Conservation (phyloP, 2,329 filamentous ascomycete genomes). For the Penicillium sp. region DNA sequence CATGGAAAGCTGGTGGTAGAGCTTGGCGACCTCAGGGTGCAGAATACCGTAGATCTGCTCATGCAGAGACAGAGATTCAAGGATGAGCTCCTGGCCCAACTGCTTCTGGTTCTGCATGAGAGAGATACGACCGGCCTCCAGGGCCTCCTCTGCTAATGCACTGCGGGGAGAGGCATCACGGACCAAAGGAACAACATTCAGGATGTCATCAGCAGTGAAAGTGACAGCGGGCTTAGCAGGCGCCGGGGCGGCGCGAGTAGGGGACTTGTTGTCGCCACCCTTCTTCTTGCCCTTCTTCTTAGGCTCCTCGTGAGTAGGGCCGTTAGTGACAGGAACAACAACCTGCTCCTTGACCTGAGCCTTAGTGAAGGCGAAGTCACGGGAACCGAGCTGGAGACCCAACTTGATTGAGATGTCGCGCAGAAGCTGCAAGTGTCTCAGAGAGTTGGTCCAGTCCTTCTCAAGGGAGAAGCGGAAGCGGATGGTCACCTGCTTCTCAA, state of each 20-base stretch:
- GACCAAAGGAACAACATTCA: slow-evolving; percentile 90
- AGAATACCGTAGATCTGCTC: slow-evolving; percentile 98
- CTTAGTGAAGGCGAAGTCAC: slow-evolving; percentile 68
- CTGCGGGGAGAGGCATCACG: slow-evolving; percentile 94
- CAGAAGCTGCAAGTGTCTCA: slow-evolving; percentile 78
- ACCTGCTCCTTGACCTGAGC: slow-evolving; percentile 36
- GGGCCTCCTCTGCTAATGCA: slow-evolving; percentile 85
- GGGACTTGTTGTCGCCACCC: slow-evolving; percentile 50
- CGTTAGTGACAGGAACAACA: slow-evolving; percentile 38
- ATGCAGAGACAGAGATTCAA: slow-evolving; percentile 94
- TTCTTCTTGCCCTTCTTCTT: slow-evolving; percentile 59
- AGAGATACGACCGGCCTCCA: slow-evolving; percentile 95
- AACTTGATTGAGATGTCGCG: slow-evolving; percentile 87
- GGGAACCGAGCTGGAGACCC: slow-evolving; percentile 81
- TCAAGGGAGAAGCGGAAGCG: slow-evolving; percentile 76
- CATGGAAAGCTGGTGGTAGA: slow-evolving; percentile 93
- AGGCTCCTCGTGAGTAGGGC: slow-evolving; percentile 37
- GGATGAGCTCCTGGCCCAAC: slow-evolving; percentile 87
- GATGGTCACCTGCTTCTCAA: slow-evolving; percentile 67
- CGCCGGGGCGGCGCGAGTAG: slow-evolving; percentile 40
- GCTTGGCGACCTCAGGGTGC: slow-evolving; percentile 90
- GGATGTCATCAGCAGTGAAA: slow-evolving; percentile 79
- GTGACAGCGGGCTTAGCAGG: slow-evolving; percentile 54
- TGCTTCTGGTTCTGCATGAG: slow-evolving; percentile 93
- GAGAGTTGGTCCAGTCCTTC: slow-evolving; percentile 62